Conservation (phyloP, 2,329 filamentous ascomycete species). For the Pseudocercospora fijiensis region DNA sequence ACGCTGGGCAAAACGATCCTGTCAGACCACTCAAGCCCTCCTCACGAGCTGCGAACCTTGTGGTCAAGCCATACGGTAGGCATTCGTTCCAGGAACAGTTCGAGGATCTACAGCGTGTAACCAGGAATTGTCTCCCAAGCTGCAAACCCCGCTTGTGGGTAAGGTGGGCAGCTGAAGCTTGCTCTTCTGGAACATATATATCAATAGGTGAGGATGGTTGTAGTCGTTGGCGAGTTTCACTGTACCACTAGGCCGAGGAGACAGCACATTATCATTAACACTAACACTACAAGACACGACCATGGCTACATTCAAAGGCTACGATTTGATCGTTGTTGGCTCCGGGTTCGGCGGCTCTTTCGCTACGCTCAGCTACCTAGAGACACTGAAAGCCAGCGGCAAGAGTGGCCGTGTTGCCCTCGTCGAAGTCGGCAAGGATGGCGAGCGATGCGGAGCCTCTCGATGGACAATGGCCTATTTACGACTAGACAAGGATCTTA, state of each 20-base stretch:
- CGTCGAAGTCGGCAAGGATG: constrained; percentile 43
- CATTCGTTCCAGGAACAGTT: constrained; percentile 16
- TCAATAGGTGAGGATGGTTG: neutral
- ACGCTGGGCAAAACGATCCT: neutral
- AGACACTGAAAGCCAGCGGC: constrained; percentile 39
- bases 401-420: constrained; percentile 43
- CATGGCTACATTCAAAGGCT: constrained; percentile 36
- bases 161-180: constrained; percentile 15
- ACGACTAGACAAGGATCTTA: constrained; percentile 41
- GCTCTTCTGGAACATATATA: constrained; percentile 3
- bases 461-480: constrained; percentile 47
- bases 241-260: neutral
- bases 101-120: constrained; percentile 15
- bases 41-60: constrained; percentile 1
- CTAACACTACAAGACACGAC: neutral
- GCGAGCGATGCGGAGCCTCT: constrained; percentile 44
- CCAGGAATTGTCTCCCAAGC: too few relatives aligned
- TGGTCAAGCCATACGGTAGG: constrained; percentile 13
- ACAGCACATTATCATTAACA: neutral
- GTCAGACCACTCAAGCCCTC: constrained; percentile 5
- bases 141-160: constrained; percentile 20
- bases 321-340: constrained; percentile 45
- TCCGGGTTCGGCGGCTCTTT: constrained; percentile 45
- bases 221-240: neutral
- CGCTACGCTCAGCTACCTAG: constrained; percentile 45